These are phyloP conservation scores for Cucurbitaria berberidis DNA, from an alignment of 2,329 filamentous ascomycete species.

Conservation along the genomic window DNA sequence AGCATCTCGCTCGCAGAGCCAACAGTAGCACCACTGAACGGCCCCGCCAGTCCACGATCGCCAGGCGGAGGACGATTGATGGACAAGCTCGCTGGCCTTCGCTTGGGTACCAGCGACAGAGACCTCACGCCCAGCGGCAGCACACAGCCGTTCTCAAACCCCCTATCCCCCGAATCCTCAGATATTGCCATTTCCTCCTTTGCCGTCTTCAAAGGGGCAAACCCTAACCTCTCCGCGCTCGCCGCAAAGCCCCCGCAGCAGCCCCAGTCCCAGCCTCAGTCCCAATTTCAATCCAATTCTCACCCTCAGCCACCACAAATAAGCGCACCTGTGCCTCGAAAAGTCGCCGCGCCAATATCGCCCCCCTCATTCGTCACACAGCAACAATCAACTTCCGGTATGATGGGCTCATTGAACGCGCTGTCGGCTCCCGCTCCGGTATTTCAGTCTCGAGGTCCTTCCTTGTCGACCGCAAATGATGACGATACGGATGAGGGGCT, in stretches of 20 bases:
- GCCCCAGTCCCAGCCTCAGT: slow-evolving; percentile 27
- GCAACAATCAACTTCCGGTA: slow-evolving; percentile 39
- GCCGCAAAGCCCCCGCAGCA: slow-evolving; percentile 52
- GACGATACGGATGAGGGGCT: slow-evolving; percentile 76
- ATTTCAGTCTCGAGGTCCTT: slow-evolving; percentile 40
- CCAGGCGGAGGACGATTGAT: slow-evolving; percentile 72
- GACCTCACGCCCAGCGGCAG: slow-evolving; percentile 61
- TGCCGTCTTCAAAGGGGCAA: slow-evolving; percentile 62
- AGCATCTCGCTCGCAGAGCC: slow-evolving; percentile 47
- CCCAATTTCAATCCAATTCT: slow-evolving; percentile 27
- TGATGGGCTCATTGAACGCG: slow-evolving; percentile 55
- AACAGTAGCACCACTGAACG: slow-evolving; percentile 54
- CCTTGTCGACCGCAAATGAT: slow-evolving; percentile 35
- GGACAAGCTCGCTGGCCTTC: slow-evolving; percentile 81
- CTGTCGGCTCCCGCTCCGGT: slow-evolving; percentile 42
- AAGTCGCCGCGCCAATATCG: slow-evolving; percentile 41
- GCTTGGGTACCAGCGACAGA: slow-evolving; percentile 73
- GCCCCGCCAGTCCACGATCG: slow-evolving; percentile 65
- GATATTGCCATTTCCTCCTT: slow-evolving; percentile 68
- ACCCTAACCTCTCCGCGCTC: slow-evolving; percentile 47
- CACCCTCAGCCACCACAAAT: slow-evolving; percentile 16
- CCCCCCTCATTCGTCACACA: slow-evolving; percentile 50
- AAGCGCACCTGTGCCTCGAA: slow-evolving; percentile 31
- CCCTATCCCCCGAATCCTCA: slow-evolving; percentile 67
- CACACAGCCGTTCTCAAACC: slow-evolving; percentile 48